Evolutionary conservation across 768 basidiomycete genomes (phyloP).

Genomic region (Exsudoporus frostii): DNA sequence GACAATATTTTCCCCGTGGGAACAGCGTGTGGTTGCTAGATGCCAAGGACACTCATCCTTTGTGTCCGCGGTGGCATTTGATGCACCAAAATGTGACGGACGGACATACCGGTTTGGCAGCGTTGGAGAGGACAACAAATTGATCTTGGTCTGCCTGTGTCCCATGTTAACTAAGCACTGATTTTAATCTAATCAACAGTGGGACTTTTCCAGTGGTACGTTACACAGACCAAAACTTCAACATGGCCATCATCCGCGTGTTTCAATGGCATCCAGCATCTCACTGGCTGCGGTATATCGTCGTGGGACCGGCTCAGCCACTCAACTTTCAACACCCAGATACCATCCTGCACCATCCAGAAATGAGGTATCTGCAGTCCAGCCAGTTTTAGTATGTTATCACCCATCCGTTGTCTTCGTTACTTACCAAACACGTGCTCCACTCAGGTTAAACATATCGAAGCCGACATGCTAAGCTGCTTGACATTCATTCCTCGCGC

Average conservation of each 20-base stretch:
- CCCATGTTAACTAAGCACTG: background rate
- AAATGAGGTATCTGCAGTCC: slow-evolving; percentile 85
- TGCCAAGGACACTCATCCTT: slow-evolving; percentile 98
- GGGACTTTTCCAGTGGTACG: slow-evolving; percentile 91
- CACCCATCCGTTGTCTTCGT: background rate
- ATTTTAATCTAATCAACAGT: slow-evolving; percentile 44
- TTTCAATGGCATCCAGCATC: slow-evolving; percentile 74
- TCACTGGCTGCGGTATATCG: slow-evolving; percentile 68
- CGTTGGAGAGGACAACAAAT: slow-evolving; percentile 94
- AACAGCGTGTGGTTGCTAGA: slow-evolving; percentile 89
- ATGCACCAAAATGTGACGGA: slow-evolving; percentile 82
- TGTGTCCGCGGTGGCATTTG: slow-evolving; percentile 86
- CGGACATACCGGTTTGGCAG: slow-evolving; percentile 93
- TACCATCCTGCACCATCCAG: slow-evolving; percentile 90
- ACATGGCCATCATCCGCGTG: slow-evolving; percentile 65
- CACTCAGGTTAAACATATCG: slow-evolving; percentile 72
- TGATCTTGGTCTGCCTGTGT: slow-evolving; percentile 66
- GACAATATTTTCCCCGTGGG: slow-evolving; percentile 93
- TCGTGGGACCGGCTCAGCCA: slow-evolving; percentile 53
- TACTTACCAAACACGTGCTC: background rate
- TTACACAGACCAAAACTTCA: slow-evolving; percentile 85
- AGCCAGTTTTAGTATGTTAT: slow-evolving; percentile 76
- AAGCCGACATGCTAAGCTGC: slow-evolving; percentile 72
- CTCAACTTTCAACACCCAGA: slow-evolving; percentile 51
- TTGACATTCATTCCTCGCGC: slow-evolving; percentile 76